Conservation (phyloP, 1,139 yeast species). For the Entelexis paramagnoliae region DNA sequence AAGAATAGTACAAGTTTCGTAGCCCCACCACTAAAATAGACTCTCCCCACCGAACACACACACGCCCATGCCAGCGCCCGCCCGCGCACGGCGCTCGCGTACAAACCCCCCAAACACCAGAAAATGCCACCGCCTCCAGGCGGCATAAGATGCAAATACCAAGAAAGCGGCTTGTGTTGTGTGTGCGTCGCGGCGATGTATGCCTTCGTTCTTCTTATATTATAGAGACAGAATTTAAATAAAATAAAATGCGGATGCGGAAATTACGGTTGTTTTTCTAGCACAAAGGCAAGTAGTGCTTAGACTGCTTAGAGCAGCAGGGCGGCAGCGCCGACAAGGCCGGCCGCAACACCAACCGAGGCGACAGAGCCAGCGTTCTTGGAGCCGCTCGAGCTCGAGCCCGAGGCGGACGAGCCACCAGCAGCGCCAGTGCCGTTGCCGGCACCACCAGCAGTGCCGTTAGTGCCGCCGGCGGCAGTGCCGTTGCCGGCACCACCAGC, state of each 20-base stretch:
- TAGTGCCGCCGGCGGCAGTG: constrained; percentile 12
- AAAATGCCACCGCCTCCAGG: too few species aligned
- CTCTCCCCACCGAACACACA: too few species aligned
- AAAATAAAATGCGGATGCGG: neutral
- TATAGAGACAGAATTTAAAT: neutral
- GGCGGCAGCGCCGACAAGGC: constrained; percentile 24
- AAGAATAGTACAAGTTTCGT: too few species aligned
- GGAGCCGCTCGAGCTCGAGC: neutral
- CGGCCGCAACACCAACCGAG: constrained; percentile 22
- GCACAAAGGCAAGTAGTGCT: neutral
- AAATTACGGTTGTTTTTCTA: neutral
- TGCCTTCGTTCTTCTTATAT: too few species aligned
- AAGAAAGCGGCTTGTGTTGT: too few species aligned
- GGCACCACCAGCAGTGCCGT: constrained; percentile 14
- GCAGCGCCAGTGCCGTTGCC: constrained; percentile 12
- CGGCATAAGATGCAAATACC: too few species aligned
- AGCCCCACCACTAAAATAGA: too few species aligned
- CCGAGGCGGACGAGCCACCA: constrained; percentile 9
- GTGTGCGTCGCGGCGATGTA: too few species aligned
- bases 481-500: constrained; percentile 12
- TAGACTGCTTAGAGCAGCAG: constrained; percentile 22
- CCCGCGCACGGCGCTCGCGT: too few species aligned
- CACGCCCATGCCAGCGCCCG: too few species aligned
- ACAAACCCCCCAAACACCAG: too few species aligned
- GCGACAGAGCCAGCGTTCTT: constrained; percentile 15